Evolutionary conservation across 2,329 filamentous ascomycete genomes (phyloP).

Genomic region (Ceratocystis diversiconidia): DNA sequence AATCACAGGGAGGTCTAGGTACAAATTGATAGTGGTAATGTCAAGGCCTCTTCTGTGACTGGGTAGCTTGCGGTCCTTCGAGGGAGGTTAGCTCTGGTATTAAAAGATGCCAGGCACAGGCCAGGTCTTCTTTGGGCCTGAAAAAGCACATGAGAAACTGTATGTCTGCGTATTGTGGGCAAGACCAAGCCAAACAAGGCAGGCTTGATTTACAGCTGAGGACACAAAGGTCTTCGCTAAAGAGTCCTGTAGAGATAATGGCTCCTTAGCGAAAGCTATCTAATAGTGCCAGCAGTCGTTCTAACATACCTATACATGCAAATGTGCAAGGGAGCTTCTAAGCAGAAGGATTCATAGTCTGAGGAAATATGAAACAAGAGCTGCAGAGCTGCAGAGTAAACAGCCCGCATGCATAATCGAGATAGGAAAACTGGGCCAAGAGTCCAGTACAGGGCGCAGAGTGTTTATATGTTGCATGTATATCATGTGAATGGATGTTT

Average conservation of each 20-base stretch:
- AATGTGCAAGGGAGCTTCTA: not conserved
- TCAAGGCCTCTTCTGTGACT: not conserved
- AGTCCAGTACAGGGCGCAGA: not conserved
- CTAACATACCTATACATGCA: not conserved
- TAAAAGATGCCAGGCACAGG: not conserved
- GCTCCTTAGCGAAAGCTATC: not conserved
- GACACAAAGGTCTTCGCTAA: not conserved
- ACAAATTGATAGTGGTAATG: not conserved
- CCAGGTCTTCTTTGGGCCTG: not conserved
- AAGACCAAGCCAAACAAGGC: not conserved
- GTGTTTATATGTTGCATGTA: not conserved
- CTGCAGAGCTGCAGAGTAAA: not conserved
- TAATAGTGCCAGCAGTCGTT: not conserved
- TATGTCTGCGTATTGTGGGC: not conserved
- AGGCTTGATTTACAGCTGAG: not conserved
- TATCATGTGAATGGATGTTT: not conserved
- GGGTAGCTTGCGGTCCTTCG: not conserved
- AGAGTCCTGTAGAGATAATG: not conserved
- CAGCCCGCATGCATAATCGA: conserved; percentile 1
- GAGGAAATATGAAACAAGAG: not conserved
- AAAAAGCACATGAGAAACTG: not conserved
- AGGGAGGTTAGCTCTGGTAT: not conserved
- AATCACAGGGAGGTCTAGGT: not conserved
- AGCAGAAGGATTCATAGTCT: not conserved
- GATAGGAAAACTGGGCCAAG: not conserved